Evolutionary conservation across 2,329 filamentous ascomycete genomes (phyloP).

Genomic region (Claviceps pazoutovae): DNA sequence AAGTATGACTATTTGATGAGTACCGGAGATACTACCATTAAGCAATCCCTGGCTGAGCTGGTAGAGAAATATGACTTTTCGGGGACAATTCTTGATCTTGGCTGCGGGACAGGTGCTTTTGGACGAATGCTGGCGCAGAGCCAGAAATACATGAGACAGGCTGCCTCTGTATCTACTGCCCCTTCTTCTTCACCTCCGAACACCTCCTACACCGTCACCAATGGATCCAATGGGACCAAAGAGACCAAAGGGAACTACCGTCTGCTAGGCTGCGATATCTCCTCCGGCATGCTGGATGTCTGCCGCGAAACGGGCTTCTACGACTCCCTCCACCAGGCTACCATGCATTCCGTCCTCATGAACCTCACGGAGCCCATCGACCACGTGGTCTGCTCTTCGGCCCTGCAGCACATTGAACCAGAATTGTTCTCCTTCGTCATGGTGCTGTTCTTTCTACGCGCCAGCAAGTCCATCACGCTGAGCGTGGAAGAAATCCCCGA

Average conservation of each 20-base stretch:
- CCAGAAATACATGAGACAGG: not conserved
- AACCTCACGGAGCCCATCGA: not conserved
- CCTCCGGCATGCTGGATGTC: not conserved
- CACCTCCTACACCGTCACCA: too few species aligned
- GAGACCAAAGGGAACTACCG: too few species aligned
- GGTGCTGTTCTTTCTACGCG: not conserved
- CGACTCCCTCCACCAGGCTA: not conserved
- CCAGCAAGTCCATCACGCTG: slow-evolving; percentile 1
- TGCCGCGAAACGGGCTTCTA: not conserved
- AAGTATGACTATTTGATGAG: not conserved
- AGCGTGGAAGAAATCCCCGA: not conserved
- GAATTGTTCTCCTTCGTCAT: not conserved
- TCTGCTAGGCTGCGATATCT: slow-evolving; percentile 1
- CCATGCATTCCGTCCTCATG: not conserved
- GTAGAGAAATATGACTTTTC: not conserved
- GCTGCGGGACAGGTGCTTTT: not conserved
- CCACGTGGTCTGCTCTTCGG: not conserved
- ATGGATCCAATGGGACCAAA: too few species aligned
- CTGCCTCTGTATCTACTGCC: not conserved
- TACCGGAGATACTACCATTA: not conserved
- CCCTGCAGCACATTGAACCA: not conserved
- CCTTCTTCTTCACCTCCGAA: too few species aligned
- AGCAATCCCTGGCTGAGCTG: not conserved
- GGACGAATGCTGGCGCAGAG: not conserved
- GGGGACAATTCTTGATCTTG: not conserved